Percentiles rank a stretch among this genome's conserved stretches.
Evolutionary conservation across 2,329 filamentous ascomycete species (phyloP).

Genomic region (Pyricularia pennisetigena): DNA sequence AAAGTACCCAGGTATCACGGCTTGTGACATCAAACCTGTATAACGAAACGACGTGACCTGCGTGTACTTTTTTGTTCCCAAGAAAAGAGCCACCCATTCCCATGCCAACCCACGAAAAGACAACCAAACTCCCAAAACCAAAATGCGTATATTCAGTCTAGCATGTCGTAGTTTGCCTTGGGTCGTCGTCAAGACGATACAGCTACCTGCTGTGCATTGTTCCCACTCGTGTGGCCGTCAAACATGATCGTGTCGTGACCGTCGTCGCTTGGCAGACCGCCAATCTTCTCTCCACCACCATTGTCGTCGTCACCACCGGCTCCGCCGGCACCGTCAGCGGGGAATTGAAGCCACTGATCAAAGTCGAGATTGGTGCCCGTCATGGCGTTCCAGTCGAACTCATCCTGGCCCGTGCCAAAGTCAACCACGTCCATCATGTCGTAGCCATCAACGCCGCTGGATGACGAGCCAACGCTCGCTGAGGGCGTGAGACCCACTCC

Average conservation of each 20-base stretch:
- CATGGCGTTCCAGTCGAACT: constrained; percentile 44
- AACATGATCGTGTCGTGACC: background rate
- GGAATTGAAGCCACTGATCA: constrained; percentile 50
- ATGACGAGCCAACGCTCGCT: constrained; percentile 31
- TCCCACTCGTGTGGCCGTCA: background rate
- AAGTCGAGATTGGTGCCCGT: constrained; percentile 44
- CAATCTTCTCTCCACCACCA: constrained; percentile 16
- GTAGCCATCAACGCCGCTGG: constrained; percentile 20
- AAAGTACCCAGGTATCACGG: background rate
- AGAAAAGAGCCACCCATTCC: background rate
- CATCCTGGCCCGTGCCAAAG: constrained; percentile 32
- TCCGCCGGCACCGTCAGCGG: constrained; percentile 25
- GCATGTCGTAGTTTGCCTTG: background rate
- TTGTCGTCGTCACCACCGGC: constrained; percentile 27
- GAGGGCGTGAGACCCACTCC: constrained; percentile 31
- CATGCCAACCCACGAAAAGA: background rate
- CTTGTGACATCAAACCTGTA: background rate
- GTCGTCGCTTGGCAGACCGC: background rate
- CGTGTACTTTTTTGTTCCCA: background rate
- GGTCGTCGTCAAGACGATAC: background rate
- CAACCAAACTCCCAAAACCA: background rate
- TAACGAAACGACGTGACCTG: background rate
- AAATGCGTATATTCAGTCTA: background rate
- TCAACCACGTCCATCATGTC: constrained; percentile 29
- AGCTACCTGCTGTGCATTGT: background rate